A percentile compares a stretch with the other conserved stretches of the same genome.
These are phyloP conservation scores for Graphilbum sp. DNA, from an alignment of 2,329 filamentous ascomycete species.

Conservation along the genomic window DNA sequence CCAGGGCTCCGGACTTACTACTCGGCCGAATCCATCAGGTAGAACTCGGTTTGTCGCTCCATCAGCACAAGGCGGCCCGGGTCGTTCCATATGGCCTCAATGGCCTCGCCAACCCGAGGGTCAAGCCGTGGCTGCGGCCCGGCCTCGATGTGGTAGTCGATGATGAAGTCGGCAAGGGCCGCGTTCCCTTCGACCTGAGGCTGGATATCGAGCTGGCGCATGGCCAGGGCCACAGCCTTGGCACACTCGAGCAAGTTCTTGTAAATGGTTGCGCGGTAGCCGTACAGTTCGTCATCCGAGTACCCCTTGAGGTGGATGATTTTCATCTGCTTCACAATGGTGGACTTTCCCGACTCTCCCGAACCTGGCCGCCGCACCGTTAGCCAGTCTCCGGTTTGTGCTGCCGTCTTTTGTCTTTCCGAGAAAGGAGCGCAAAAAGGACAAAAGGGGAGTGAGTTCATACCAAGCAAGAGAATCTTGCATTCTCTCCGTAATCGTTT, in stretches of 20 bases:
- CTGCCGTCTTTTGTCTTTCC: no score
- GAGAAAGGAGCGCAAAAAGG: no score
- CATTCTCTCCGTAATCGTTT: constrained; percentile 88
- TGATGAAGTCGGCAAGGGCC: constrained; percentile 61
- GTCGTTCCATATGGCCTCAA: constrained; percentile 81
- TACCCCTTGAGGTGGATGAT: constrained; percentile 99
- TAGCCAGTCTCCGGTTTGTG: no score
- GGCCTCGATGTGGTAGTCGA: constrained; percentile 78
- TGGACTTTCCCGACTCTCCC: constrained; percentile 96
- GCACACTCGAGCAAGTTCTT: constrained; percentile 97
- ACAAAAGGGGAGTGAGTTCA: constrained; percentile 15
- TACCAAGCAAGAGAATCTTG: constrained; percentile 94
- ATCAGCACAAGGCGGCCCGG: constrained; percentile 67
- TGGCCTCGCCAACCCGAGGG: constrained; percentile 61
- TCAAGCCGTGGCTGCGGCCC: constrained; percentile 80
- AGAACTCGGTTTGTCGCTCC: constrained; percentile 94
- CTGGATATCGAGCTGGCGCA: constrained; percentile 80
- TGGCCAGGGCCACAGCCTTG: constrained; percentile 79
- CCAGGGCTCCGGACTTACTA: constrained; percentile 51
- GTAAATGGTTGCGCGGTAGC: constrained; percentile 93
- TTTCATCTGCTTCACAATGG: constrained; percentile 99
- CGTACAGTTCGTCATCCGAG: constrained; percentile 78
- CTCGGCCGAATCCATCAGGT: constrained; percentile 96
- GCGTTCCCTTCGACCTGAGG: constrained; percentile 56
- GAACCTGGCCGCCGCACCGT: constrained; percentile 73